These are phyloP conservation scores for Acephala macrosclerotiorum DNA, from an alignment of 2,329 filamentous ascomycete genomes.

Conservation along the genomic window DNA sequence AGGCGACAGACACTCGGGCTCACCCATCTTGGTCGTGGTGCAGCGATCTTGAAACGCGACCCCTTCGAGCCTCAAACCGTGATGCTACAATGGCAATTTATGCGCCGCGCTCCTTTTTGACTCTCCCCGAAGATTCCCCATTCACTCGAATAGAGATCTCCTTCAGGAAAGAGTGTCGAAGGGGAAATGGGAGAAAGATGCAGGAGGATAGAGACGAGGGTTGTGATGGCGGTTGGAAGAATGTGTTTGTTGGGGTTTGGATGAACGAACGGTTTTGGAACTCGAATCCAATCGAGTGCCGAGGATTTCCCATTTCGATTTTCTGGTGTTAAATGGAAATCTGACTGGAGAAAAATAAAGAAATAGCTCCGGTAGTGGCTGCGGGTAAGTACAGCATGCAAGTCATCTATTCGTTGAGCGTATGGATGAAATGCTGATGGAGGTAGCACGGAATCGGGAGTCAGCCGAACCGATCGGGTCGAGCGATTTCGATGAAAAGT, in stretches of 20 bases:
- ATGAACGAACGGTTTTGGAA: neutral
- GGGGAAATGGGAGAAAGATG: neutral
- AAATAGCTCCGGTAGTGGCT: neutral
- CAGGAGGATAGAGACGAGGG: neutral
- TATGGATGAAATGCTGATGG: neutral
- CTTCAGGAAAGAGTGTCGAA: no score
- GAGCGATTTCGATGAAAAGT: neutral
- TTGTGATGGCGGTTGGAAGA: neutral
- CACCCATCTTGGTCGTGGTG: neutral
- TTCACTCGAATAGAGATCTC: no score
- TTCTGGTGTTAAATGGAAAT: no score
- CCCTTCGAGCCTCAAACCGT: neutral
- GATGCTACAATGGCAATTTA: neutral
- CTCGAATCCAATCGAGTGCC: no score
- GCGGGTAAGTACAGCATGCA: neutral
- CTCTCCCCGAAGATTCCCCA: neutral
- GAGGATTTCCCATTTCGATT: no score
- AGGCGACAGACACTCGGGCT: neutral
- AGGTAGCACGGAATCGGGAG: neutral
- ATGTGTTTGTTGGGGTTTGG: neutral
- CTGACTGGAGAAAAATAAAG: no score
- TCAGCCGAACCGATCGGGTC: neutral
- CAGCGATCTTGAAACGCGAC: neutral
- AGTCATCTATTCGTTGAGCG: neutral
- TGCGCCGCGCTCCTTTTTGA: neutral